Evolutionary conservation across 2,329 filamentous ascomycete genomes (phyloP).

Genomic region (Tolypocladium tundrense): DNA sequence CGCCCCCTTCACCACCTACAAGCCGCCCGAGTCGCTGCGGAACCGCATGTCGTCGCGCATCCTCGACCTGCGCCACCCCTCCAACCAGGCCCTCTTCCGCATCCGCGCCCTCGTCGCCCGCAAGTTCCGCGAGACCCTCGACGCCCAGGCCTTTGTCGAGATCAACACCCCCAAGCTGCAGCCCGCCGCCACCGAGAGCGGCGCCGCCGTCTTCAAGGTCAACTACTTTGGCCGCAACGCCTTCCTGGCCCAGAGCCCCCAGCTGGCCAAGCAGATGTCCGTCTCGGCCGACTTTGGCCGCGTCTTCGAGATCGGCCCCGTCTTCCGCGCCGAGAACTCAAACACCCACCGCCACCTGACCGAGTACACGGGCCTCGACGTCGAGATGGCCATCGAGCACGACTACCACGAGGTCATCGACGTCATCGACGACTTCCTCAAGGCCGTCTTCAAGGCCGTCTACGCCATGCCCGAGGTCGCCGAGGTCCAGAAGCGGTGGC

Average conservation of each 20-base stretch:
- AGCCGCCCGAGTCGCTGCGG: constrained; percentile 53
- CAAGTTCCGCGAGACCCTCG: constrained; percentile 67
- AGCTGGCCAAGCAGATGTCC: constrained; percentile 86
- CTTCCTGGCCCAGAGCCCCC: constrained; percentile 84
- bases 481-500: constrained; percentile 71
- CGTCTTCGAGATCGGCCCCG: constrained; percentile 63
- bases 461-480: constrained; percentile 57
- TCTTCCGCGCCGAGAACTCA: constrained; percentile 91
- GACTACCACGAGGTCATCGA: constrained; percentile 83
- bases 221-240: constrained; percentile 84
- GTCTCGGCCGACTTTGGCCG: constrained; percentile 82
- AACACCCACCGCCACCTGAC: constrained; percentile 93
- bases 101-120: constrained; percentile 73
- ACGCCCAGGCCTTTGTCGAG: constrained; percentile 72
- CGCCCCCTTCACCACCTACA: constrained; percentile 43
- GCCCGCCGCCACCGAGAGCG: constrained; percentile 81
- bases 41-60: constrained; percentile 71
- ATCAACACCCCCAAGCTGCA: constrained; percentile 92
- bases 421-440: constrained; percentile 70
- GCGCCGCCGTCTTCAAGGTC: constrained; percentile 81
- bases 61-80: constrained; percentile 74
- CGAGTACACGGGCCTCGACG: constrained; percentile 84
- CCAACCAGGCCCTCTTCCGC: constrained; percentile 80
- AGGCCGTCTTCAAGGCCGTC: constrained; percentile 48
- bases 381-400: constrained; percentile 85